A percentile compares a stretch with the other conserved stretches of the same genome.
Conservation (phyloP, 352 stramenopile genomes). For the Globisporangium radiosum region DNA sequence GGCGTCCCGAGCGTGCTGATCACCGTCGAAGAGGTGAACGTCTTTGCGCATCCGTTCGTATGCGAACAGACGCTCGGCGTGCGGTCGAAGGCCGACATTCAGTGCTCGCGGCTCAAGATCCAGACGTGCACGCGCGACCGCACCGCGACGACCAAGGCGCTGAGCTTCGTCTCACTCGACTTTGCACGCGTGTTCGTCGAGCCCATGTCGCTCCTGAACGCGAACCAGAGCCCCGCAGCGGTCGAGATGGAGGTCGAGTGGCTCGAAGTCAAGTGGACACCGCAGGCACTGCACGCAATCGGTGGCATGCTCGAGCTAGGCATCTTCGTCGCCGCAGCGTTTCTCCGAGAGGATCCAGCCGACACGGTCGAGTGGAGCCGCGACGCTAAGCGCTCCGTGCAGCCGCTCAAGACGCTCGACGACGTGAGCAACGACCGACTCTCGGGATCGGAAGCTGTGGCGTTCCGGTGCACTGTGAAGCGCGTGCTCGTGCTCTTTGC, state of each 20-base stretch:
- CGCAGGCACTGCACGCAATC: conserved; percentile 54
- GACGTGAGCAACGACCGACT: conserved; percentile 33
- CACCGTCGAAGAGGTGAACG: conserved; percentile 43
- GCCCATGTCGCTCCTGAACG: conserved; percentile 32
- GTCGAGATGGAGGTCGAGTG: conserved; percentile 77
- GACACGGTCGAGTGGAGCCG: background rate
- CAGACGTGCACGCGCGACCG: conserved; percentile 21
- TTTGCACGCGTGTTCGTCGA: conserved; percentile 57
- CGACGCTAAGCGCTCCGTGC: conserved; percentile 17
- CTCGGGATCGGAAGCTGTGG: conserved; percentile 29
- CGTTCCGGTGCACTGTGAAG: conserved; percentile 64
- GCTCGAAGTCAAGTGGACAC: conserved; percentile 65
- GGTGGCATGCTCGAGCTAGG: conserved; percentile 56
- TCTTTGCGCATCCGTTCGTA: conserved; percentile 49
- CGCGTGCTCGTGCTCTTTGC: conserved; percentile 44
- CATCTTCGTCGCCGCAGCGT: conserved; percentile 27
- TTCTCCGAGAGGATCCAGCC: conserved; percentile 15
- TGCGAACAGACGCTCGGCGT: conserved; percentile 43
- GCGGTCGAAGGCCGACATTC: conserved; percentile 58
- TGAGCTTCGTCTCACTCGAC: conserved; percentile 56
- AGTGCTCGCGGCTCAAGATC: conserved; percentile 49
- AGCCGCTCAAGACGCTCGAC: conserved; percentile 28
- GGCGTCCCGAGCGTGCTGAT: conserved; percentile 42
- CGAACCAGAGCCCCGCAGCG: conserved; percentile 26
- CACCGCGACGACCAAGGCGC: conserved; percentile 18